phyloP scores from a whole-genome alignment of 768 basidiomycete genomes.

The Lepiota venenata region DNA sequence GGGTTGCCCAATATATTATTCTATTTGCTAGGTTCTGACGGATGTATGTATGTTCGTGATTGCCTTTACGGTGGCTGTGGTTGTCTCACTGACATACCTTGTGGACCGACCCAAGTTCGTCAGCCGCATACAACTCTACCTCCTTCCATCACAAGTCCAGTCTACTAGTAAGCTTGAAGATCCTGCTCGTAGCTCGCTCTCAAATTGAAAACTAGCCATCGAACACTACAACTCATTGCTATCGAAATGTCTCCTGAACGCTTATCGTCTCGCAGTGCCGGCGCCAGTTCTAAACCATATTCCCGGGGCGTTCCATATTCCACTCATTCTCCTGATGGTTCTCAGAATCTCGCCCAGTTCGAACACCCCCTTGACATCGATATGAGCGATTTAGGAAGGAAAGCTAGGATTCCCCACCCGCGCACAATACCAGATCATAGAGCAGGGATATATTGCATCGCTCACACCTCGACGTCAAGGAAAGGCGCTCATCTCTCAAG shows the following conservation, averaged over 20 bases:
- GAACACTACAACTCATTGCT: constrained; percentile 12
- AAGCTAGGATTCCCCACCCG: constrained; percentile 58
- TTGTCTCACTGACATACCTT: constrained; percentile 10
- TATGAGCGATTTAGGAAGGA: constrained; percentile 9
- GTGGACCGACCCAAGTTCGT: background rate
- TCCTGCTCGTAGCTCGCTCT: background rate
- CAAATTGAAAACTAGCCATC: constrained; percentile 13
- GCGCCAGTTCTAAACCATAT: constrained; percentile 31
- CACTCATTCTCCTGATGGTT: constrained; percentile 10
- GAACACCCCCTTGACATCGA: background rate
- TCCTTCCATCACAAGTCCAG: constrained; percentile 15
- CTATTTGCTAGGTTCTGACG: background rate
- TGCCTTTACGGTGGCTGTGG: constrained; percentile 3
- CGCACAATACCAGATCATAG: constrained; percentile 55
- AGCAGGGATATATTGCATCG: constrained; percentile 52
- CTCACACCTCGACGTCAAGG: constrained; percentile 52
- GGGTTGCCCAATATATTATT: constrained; percentile 5
- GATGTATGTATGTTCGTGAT: background rate
- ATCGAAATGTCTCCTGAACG: constrained; percentile 31
- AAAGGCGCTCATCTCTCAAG: constrained; percentile 72
- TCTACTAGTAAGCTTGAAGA: constrained; percentile 17
- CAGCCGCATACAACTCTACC: constrained; percentile 9
- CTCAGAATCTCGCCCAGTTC: constrained; percentile 9
- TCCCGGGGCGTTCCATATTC: constrained; percentile 21
- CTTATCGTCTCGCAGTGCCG: constrained; percentile 22